Conservation (phyloP, 306 rosid genomes). For the Biancaea sappan region DNA sequence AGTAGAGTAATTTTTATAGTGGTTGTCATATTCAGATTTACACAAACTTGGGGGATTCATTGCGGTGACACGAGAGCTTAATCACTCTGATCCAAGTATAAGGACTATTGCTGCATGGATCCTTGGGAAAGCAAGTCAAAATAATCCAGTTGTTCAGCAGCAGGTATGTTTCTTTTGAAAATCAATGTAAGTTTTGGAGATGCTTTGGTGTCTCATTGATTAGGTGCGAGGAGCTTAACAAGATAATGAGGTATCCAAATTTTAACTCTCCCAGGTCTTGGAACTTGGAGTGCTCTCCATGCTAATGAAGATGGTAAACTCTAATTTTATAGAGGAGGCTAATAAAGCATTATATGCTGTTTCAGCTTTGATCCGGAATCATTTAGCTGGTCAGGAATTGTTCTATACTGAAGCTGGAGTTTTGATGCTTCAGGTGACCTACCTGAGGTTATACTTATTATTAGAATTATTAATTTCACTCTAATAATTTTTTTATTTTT, state of each 20-base stretch:
- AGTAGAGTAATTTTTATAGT: conserved; percentile 31
- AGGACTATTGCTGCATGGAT: conserved; percentile 85
- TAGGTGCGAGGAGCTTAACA: conserved; percentile 23
- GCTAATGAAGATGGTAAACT: conserved; percentile 70
- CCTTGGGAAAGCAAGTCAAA: conserved; percentile 85
- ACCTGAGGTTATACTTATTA: conserved; percentile 18
- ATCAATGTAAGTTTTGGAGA: conserved; percentile 12
- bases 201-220: conserved; percentile 7
- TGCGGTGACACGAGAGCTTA: conserved; percentile 56
- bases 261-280: conserved; percentile 55
- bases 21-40: conserved; percentile 53
- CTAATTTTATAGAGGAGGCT: conserved; percentile 73
- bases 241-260: conserved; percentile 25
- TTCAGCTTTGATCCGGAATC: conserved; percentile 74
- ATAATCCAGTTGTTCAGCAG: conserved; percentile 75
- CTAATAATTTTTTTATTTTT: background rate
- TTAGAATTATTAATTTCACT: background rate
- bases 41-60: conserved; percentile 75
- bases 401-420: conserved; percentile 72
- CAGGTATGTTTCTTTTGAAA: conserved; percentile 53
- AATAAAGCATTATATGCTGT: conserved; percentile 83
- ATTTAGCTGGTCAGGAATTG: conserved; percentile 59
- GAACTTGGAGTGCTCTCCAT: conserved; percentile 67
- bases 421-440: conserved; percentile 65
- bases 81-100: conserved; percentile 61